These are phyloP conservation scores for Ophiostoma quercus DNA, from an alignment of 2,329 filamentous ascomycete species.

Conservation along the genomic window DNA sequence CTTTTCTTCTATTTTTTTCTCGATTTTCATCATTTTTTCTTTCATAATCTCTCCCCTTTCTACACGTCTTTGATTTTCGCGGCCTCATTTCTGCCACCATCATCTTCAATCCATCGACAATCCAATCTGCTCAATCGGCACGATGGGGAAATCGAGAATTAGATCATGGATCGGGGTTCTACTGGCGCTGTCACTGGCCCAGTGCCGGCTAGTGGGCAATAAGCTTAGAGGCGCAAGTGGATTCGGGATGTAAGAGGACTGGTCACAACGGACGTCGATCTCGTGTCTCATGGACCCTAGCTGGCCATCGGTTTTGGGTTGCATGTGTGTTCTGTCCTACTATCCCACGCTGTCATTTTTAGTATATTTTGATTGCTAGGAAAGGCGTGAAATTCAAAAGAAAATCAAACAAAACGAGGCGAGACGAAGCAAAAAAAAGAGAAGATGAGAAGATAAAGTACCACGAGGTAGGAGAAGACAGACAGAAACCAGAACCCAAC, in stretches of 20 bases:
- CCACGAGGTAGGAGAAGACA: too few relatives aligned
- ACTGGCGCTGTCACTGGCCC: too few relatives aligned
- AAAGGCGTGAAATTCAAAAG: background rate
- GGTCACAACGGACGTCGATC: slow-evolving; percentile 2
- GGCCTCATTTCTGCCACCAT: background rate
- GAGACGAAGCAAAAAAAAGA: background rate
- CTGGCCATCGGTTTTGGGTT: background rate
- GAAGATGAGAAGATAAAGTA: background rate
- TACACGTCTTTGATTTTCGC: background rate
- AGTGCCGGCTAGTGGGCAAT: background rate
- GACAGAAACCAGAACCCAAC: background rate
- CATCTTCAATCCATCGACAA: background rate
- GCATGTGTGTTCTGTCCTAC: background rate
- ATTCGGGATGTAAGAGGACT: background rate
- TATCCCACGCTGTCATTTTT: background rate
- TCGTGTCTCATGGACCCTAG: slow-evolving; percentile 6
- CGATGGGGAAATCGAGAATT: slow-evolving; percentile 2
- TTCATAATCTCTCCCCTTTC: too few relatives aligned
- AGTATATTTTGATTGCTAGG: background rate
- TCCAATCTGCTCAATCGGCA: background rate
- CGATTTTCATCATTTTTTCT: background rate
- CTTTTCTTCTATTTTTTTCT: background rate
- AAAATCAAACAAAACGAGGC: background rate
- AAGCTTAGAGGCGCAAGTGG: background rate
- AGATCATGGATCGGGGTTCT: background rate